phyloP scores from a whole-genome alignment of 352 stramenopile genomes.

The Phytophthora fragariae region DNA sequence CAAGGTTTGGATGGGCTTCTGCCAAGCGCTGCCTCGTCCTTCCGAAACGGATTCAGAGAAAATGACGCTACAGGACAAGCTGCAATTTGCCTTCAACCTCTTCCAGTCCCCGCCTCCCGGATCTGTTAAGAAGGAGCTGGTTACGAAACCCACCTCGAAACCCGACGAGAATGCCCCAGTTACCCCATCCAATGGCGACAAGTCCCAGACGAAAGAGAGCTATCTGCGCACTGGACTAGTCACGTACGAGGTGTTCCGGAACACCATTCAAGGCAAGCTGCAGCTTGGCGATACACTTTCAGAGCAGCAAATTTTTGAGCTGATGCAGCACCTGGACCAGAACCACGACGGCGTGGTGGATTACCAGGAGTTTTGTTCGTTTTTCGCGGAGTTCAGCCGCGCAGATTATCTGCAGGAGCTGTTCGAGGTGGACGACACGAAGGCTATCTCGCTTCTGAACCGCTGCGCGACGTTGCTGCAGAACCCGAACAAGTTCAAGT shows the following conservation, averaged over 20 bases:
- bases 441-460: conserved; percentile 74
- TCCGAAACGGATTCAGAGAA: conserved; percentile 53
- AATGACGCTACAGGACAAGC: conserved; percentile 66
- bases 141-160: conserved; percentile 14
- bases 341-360: conserved; percentile 92
- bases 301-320: conserved; percentile 92
- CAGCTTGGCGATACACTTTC: conserved; percentile 71
- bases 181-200: conserved; percentile 21
- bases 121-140: conserved; percentile 28
- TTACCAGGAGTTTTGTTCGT: conserved; percentile 90
- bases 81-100: conserved; percentile 76
- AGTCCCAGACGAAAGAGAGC: conserved; percentile 37
- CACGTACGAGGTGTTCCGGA: conserved; percentile 83
- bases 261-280: conserved; percentile 71
- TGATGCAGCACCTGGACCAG: conserved; percentile 93
- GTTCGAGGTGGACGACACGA: conserved; percentile 80
- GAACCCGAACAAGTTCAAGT: conserved; percentile 49
- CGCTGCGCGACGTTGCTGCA: conserved; percentile 64
- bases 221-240: conserved; percentile 62
- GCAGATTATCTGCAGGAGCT: conserved; percentile 77
- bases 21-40: conserved; percentile 53
- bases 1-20: conserved; percentile 78
- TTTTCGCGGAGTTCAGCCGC: conserved; percentile 86
- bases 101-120: conserved; percentile 48
- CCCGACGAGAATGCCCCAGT: conserved; percentile 3